A percentile compares a stretch with the other conserved stretches of the same genome.
phyloP scores from a whole-genome alignment of 768 basidiomycete species.

The Mycena floridula region DNA sequence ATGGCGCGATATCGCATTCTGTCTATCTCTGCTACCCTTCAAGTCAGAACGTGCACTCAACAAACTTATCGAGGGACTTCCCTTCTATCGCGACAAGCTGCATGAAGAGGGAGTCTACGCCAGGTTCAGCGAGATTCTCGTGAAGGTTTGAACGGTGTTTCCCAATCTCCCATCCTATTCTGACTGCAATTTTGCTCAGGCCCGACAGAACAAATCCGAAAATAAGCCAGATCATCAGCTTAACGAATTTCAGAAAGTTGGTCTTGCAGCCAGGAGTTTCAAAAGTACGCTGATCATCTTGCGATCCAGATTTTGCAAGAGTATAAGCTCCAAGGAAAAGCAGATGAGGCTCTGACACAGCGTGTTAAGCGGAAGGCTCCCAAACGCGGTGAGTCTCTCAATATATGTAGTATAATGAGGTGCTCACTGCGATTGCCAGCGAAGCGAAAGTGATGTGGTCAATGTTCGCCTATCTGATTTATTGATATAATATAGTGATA shows the following conservation, averaged over 20 bases:
- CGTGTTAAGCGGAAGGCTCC: constrained; percentile 47
- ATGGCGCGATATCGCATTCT: constrained; percentile 97
- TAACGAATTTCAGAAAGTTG: constrained; percentile 90
- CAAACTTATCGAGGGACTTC: constrained; percentile 90
- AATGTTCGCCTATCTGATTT: too few species aligned
- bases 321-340: constrained; percentile 77
- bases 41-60: constrained; percentile 95
- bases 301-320: constrained; percentile 83
- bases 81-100: constrained; percentile 93
- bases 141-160: constrained; percentile 54
- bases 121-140: constrained; percentile 82
- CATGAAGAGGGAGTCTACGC: constrained; percentile 80
- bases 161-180: not conserved
- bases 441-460: too few species aligned
- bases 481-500: too few species aligned
- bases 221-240: constrained; percentile 92
- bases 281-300: too few species aligned
- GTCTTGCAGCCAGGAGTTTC: too few species aligned
- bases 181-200: constrained; percentile 31
- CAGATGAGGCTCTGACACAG: constrained; percentile 87
- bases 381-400: not conserved
- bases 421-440: too few species aligned
- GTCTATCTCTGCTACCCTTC: constrained; percentile 90
- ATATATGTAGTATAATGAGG: too few species aligned
- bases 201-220: constrained; percentile 81